Evolutionary conservation across 441 rosid species (phyloP).

Genomic region (Biscutella laevigata): DNA sequence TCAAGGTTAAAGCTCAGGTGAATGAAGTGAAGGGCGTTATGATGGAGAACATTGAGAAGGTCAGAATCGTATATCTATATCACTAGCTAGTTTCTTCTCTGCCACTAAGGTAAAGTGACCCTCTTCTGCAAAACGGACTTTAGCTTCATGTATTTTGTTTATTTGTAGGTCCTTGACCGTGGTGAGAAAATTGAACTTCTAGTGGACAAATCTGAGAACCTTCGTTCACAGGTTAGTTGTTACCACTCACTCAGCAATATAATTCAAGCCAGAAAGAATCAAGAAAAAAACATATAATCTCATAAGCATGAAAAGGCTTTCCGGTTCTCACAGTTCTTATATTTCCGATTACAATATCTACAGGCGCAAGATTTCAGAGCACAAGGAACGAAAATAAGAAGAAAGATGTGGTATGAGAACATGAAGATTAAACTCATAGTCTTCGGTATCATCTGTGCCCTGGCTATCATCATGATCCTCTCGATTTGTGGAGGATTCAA

Average conservation of each 20-base stretch:
- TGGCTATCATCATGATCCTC: slow-evolving; percentile 56
- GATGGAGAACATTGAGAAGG: slow-evolving; percentile 82
- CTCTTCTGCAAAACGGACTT: neutral
- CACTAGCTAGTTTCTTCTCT: neutral
- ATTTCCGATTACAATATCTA: neutral
- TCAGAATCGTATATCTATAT: neutral
- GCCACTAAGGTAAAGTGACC: neutral
- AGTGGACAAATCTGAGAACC: slow-evolving; percentile 64
- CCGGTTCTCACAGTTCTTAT: neutral
- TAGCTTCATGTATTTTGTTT: neutral
- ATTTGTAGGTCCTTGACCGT: slow-evolving; percentile 56
- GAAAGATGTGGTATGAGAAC: slow-evolving; percentile 79
- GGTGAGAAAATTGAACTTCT: slow-evolving; percentile 65
- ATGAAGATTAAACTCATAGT: slow-evolving; percentile 70
- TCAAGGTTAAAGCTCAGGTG: slow-evolving; percentile 63
- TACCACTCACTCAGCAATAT: neutral
- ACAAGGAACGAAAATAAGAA: slow-evolving; percentile 44
- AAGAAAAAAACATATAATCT: neutral
- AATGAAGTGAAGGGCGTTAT: slow-evolving; percentile 61
- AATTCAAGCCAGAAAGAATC: neutral
- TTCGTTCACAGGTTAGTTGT: slow-evolving; percentile 50
- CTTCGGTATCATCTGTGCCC: slow-evolving; percentile 43
- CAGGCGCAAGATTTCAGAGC: slow-evolving; percentile 73
- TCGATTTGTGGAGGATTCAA: slow-evolving; percentile 60
- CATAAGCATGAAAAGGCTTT: neutral